Evolutionary conservation across 2,329 filamentous ascomycete species (phyloP).

Genomic region (Aspergillus aculeatus): DNA sequence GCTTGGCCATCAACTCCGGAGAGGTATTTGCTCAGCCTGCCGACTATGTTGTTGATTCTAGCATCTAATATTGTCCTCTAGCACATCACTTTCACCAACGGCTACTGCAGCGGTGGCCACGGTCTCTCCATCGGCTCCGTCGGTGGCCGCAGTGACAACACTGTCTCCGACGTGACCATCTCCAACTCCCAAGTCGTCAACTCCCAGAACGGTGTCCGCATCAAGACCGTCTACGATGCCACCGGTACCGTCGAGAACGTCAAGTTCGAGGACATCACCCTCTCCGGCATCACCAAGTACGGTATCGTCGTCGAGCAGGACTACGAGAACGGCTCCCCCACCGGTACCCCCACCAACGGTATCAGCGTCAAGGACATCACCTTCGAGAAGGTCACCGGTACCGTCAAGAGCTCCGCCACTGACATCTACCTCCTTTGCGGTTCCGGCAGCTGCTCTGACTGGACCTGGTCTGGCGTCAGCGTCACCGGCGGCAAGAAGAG

Average conservation of each 20-base stretch:
- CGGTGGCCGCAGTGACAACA: slow-evolving; percentile 53
- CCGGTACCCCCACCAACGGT: slow-evolving; percentile 38
- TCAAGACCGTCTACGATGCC: slow-evolving; percentile 54
- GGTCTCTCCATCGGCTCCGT: slow-evolving; percentile 37
- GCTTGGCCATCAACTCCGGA: slow-evolving; percentile 58
- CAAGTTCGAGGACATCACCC: slow-evolving; percentile 54
- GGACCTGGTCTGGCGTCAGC: slow-evolving; percentile 50
- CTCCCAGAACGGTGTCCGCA: slow-evolving; percentile 31
- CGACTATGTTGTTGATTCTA: not conserved
- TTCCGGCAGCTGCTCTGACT: slow-evolving; percentile 46
- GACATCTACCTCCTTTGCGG: slow-evolving; percentile 57
- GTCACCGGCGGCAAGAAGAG: slow-evolving; percentile 54
- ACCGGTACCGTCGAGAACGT: slow-evolving; percentile 54
- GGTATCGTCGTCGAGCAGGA: slow-evolving; percentile 56
- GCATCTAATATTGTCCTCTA: slow-evolving; percentile 7
- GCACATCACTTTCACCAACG: slow-evolving; percentile 49
- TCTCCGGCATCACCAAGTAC: slow-evolving; percentile 51
- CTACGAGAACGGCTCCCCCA: slow-evolving; percentile 49
- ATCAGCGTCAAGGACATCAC: slow-evolving; percentile 41
- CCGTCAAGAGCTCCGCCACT: slow-evolving; percentile 32
- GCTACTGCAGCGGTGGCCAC: slow-evolving; percentile 43
- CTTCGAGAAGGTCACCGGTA: slow-evolving; percentile 36
- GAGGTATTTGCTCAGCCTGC: slow-evolving; percentile 16
- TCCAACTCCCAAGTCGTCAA: slow-evolving; percentile 49
- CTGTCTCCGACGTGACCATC: slow-evolving; percentile 53